Conservation (phyloP, 441 rosid genomes). For the Rhodomyrtus psidioides region DNA sequence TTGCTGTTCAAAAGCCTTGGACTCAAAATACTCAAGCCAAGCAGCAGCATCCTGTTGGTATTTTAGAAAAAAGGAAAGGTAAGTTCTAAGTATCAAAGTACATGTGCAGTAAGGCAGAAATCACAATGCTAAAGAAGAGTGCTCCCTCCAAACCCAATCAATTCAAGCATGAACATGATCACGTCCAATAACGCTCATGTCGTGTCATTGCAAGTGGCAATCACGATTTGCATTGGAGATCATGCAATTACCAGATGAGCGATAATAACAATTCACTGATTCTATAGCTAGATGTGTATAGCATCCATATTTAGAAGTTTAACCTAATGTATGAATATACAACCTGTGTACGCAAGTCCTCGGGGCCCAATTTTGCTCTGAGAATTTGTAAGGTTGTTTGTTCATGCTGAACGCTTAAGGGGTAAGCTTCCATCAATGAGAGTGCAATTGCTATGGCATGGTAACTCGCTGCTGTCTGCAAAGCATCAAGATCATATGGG, state of each 20-base stretch:
- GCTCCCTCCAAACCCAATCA: background rate
- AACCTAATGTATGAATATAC: background rate
- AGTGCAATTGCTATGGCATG: slow-evolving; percentile 81
- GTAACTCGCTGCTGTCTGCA: slow-evolving; percentile 77
- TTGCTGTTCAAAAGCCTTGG: slow-evolving; percentile 75
- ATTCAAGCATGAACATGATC: background rate
- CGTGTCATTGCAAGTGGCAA: background rate
- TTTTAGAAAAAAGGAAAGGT: background rate
- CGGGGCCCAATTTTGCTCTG: slow-evolving; percentile 66
- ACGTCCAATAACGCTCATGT: background rate
- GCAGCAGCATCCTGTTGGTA: slow-evolving; percentile 64
- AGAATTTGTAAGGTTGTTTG: slow-evolving; percentile 68
- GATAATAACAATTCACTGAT: background rate
- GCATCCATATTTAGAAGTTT: background rate
- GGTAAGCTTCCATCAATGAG: slow-evolving; percentile 71
- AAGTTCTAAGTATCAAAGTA: background rate
- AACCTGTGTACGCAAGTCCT: slow-evolving; percentile 81
- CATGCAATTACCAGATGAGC: background rate
- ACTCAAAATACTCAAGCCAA: slow-evolving; percentile 74
- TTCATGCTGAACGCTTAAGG: slow-evolving; percentile 63
- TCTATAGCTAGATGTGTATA: background rate
- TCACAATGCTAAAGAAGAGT: background rate
- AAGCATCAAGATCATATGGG: slow-evolving; percentile 15
- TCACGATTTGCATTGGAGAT: background rate
- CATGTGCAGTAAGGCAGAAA: background rate